Percentiles rank a stretch among this genome's conserved stretches.
phyloP scores from a whole-genome alignment of 2,329 filamentous ascomycete species.

The Podosphaera fusca region DNA sequence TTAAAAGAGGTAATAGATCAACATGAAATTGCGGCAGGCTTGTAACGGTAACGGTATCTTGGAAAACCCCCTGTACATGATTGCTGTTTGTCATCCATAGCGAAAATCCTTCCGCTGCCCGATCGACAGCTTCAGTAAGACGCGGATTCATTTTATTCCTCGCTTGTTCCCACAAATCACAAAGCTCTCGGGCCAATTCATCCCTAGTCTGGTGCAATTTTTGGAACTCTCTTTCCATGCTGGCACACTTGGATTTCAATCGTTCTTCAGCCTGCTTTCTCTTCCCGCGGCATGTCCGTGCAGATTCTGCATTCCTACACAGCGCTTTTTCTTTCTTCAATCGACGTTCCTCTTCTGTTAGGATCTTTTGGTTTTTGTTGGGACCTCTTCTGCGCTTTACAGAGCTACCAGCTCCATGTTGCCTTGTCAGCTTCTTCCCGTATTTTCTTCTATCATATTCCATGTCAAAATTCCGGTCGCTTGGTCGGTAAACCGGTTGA shows the following conservation, averaged over 20 bases:
- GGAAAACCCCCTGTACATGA: not conserved
- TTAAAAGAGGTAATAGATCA: too few relatives aligned
- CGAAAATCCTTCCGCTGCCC: not conserved
- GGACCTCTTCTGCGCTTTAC: not conserved
- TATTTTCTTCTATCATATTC: too few relatives aligned
- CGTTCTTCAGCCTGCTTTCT: not conserved
- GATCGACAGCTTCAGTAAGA: not conserved
- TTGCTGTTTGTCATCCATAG: not conserved
- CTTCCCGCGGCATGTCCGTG: not conserved
- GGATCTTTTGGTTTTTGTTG: conserved; percentile 1
- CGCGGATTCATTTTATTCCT: not conserved
- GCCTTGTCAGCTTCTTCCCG: not conserved
- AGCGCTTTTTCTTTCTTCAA: not conserved
- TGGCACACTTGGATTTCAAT: not conserved
- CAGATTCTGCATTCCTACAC: conserved; percentile 1
- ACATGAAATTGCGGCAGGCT: too few relatives aligned
- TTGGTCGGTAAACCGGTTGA: too few relatives aligned
- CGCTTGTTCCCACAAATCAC: not conserved
- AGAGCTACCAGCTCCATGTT: not conserved
- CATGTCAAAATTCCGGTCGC: too few relatives aligned
- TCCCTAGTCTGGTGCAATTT: not conserved
- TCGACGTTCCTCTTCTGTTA: not conserved
- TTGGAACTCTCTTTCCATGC: not conserved
- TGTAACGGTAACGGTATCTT: too few relatives aligned
- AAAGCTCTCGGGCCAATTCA: not conserved